These are phyloP conservation scores for Beauveria asiatica DNA, from an alignment of 2,329 filamentous ascomycete species.

Conservation along the genomic window DNA sequence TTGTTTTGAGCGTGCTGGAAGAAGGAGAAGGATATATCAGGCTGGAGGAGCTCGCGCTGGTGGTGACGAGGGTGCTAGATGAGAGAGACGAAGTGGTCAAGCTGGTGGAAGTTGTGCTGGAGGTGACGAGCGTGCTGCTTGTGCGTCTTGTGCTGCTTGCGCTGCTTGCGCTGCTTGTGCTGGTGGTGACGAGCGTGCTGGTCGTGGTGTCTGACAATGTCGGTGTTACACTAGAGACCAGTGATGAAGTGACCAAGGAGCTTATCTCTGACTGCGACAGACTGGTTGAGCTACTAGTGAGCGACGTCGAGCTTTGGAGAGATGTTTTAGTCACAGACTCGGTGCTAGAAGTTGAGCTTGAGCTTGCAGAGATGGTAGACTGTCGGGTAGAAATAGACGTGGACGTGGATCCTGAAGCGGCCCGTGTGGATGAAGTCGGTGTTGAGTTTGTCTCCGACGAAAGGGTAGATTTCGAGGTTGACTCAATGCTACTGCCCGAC, in stretches of 20 bases:
- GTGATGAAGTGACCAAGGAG: neutral
- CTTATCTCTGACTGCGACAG: neutral
- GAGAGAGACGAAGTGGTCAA: neutral
- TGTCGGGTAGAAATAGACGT: neutral
- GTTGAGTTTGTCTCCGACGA: neutral
- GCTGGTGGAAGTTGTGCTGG: neutral
- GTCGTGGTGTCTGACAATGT: neutral
- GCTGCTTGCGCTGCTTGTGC: neutral
- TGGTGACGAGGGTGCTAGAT: neutral
- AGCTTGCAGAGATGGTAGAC: neutral
- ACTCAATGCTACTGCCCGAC: neutral
- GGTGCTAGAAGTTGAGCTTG: neutral
- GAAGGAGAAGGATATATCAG: neutral
- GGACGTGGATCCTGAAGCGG: neutral
- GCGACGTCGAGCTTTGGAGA: neutral
- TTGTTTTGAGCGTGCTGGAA: neutral
- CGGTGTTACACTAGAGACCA: neutral
- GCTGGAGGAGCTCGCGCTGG: neutral
- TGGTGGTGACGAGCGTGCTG: neutral
- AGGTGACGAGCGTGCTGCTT: neutral
- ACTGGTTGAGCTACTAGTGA: neutral
- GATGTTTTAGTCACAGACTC: neutral
- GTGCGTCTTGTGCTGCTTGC: neutral
- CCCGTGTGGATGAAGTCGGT: neutral
- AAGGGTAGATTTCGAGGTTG: neutral